A percentile compares a stretch with the other conserved stretches of the same genome.
Conservation (phyloP, 495 filamentous ascomycete species). For the Elaphomyces granulatus region DNA sequence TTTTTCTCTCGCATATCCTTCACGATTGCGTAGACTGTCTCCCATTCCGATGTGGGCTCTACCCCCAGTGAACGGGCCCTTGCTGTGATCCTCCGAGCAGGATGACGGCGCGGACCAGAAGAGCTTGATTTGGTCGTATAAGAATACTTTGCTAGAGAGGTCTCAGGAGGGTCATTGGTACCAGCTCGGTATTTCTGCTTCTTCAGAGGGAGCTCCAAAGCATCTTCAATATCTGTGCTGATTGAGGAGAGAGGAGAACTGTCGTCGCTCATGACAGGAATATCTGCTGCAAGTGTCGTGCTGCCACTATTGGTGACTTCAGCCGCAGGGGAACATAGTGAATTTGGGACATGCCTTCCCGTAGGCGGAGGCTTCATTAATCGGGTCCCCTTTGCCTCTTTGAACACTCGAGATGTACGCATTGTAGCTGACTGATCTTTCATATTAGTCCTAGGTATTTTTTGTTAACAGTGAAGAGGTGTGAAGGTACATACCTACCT, state of each 20-base stretch:
- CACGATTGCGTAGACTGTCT: constrained; percentile 62
- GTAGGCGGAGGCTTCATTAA: constrained; percentile 30
- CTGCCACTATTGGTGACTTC: background rate
- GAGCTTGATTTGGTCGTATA: constrained; percentile 15
- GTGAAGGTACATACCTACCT: no score
- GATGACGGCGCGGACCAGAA: constrained; percentile 38
- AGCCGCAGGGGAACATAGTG: constrained; percentile 7
- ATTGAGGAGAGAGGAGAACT: constrained; percentile 29
- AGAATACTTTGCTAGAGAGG: constrained; percentile 5
- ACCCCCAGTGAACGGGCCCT: constrained; percentile 39
- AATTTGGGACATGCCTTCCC: constrained; percentile 25
- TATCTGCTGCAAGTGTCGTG: background rate
- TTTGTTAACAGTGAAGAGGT: no score
- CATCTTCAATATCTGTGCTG: constrained; percentile 51
- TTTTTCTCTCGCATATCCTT: constrained; percentile 61
- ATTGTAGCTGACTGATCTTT: no score
- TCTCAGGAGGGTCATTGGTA: background rate
- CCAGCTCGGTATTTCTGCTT: constrained; percentile 35
- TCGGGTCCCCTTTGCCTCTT: constrained; percentile 44
- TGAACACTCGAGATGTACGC: constrained; percentile 46
- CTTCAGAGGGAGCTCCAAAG: constrained; percentile 29
- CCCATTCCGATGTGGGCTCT: constrained; percentile 69
- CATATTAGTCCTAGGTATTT: no score
- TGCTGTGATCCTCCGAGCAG: constrained; percentile 48
- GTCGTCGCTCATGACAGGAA: constrained; percentile 8